Base-by-base conservation (phyloP, 805 yeast genomes). In the Metschnikowia continentalis region DNA sequence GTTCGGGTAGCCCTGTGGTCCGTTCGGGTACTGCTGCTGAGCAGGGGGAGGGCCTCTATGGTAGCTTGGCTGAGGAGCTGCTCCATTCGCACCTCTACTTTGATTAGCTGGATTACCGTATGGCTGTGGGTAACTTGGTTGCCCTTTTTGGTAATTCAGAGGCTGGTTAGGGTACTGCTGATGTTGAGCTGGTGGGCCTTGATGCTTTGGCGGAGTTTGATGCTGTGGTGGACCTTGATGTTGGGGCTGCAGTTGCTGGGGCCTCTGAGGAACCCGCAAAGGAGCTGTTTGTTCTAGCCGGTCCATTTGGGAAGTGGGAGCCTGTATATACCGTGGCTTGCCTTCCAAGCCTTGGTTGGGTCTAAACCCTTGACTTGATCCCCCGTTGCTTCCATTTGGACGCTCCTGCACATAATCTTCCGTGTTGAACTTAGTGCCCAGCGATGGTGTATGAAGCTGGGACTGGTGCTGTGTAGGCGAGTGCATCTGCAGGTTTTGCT, bases 281-380 rank as follows among this genome's bases (percentile, higher is more conserved):
- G 46, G 32, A 8, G 46, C 46, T 14, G 46, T 22, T 20, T 43
- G 42, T 15, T 35, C 42, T 5, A 42, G 7, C 23, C 43, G n/a
- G 14, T 32, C 46, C 22, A 15, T 13, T 32, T 37, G 48, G 8
- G 35, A 52, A 55, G 63, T 65, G 11, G 73, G 75, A 8, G 71
- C 63, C 20, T 64, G 54, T 19, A 71, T 70, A 41, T 61, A 66
- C 45, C 64, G 61, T 17, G 74, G 74, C 54, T 60, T 64, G 41
- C 33, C 39, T 10, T 48, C 49, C 40, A 48, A 22, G n/a, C 10
- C 26, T 39, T 32, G 50, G 6, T 19, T 49, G 49, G 30, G 30
- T 26, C 30, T 26, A 10, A 26, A 26, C 5, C 30, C 30, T 26
- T 26, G 30, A 36, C 40, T 50, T 37, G 49, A 37, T 14, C 33